phyloP scores from a whole-genome alignment of 2,329 filamentous ascomycete genomes.

The Bipolaris cookei region DNA sequence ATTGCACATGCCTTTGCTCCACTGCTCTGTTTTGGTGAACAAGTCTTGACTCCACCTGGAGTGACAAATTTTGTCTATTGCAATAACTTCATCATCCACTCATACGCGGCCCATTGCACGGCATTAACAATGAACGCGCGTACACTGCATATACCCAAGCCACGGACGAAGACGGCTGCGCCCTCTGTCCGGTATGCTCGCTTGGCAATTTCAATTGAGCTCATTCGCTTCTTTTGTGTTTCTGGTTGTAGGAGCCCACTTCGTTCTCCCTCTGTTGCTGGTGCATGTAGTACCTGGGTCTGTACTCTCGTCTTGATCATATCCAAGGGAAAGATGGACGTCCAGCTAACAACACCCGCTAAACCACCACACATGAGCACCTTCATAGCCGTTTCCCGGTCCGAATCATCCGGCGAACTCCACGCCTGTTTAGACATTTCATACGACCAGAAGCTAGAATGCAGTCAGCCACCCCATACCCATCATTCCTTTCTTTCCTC shows the following conservation, averaged over 20 bases:
- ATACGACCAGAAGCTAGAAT: conserved; percentile 86
- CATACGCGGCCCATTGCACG: conserved; percentile 89
- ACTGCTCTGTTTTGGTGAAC: not conserved
- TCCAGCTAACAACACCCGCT: conserved; percentile 88
- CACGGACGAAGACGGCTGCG: conserved; percentile 78
- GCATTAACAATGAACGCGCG: conserved; percentile 93
- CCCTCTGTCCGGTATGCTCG: conserved; percentile 75
- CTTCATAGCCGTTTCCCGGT: conserved; percentile 62
- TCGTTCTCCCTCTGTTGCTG: conserved; percentile 22
- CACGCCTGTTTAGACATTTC: conserved; percentile 72
- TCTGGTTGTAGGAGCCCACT: conserved; percentile 28
- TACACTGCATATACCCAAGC: conserved; percentile 79
- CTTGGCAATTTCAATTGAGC: conserved; percentile 69
- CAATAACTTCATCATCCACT: conserved; percentile 74
- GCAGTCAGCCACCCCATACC: not conserved
- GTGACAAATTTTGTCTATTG: conserved; percentile 16
- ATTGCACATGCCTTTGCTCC: not conserved
- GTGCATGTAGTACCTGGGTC: conserved; percentile 60
- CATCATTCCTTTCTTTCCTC: not conserved
- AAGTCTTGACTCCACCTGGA: too few species aligned
- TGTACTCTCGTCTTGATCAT: conserved; percentile 94
- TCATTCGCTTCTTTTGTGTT: conserved; percentile 46
- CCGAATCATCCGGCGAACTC: conserved; percentile 53
- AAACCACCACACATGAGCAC: conserved; percentile 84
- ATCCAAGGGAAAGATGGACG: conserved; percentile 87